Percentiles rank a stretch among this genome's conserved stretches.
These are phyloP conservation scores for Aureobasidium sp. DNA, from an alignment of 2,329 filamentous ascomycete genomes.

Conservation along the genomic window DNA sequence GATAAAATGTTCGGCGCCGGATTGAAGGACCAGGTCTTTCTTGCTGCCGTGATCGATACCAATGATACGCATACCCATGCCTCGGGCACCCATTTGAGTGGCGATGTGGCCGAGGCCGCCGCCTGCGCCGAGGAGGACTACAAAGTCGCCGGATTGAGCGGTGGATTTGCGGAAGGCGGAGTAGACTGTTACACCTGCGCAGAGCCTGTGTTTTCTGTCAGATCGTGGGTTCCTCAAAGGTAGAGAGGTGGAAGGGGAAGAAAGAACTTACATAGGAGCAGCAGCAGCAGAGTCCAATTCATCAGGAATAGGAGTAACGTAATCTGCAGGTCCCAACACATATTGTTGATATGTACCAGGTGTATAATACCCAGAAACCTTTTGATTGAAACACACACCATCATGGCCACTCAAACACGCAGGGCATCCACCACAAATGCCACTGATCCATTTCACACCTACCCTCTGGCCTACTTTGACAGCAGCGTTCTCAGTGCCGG, in stretches of 20 bases:
- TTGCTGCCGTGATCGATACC: conserved; percentile 58
- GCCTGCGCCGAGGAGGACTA: conserved; percentile 41
- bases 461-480: conserved; percentile 61
- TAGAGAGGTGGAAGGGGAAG: too few relatives aligned
- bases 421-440: conserved; percentile 46
- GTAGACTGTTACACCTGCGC: conserved; percentile 60
- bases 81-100: conserved; percentile 49
- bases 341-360: conserved; percentile 66
- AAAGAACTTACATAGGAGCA: conserved; percentile 46
- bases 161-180: conserved; percentile 53
- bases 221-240: too few relatives aligned
- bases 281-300: conserved; percentile 50
- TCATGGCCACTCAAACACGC: conserved; percentile 49
- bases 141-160: conserved; percentile 51
- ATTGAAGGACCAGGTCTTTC: conserved; percentile 51
- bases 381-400: conserved; percentile 46
- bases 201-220: conserved; percentile 32
- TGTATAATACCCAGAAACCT: conserved; percentile 57
- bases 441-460: conserved; percentile 60
- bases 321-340: conserved; percentile 53
- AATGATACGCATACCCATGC: conserved; percentile 56
- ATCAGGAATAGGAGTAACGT: conserved; percentile 63
- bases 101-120: conserved; percentile 52
- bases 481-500: conserved; percentile 47
- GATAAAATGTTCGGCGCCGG: conserved; percentile 59